Evolutionary conservation across 1,284 basidiomycete species (phyloP), one percentile per base, ranked within the genome.

Genomic region (Tylopilus sp.): DNA sequence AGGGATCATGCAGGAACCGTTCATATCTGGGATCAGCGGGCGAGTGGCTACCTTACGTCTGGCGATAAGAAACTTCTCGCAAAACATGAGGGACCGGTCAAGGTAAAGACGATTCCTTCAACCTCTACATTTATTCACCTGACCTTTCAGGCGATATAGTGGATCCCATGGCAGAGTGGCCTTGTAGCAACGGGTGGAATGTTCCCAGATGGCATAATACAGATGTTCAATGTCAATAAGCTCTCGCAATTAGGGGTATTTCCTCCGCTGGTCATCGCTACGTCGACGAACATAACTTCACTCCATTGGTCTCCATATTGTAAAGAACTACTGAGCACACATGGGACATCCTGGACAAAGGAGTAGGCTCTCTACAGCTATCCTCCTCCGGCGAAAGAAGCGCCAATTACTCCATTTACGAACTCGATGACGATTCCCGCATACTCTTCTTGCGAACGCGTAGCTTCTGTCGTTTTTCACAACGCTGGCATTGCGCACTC

Each of bases 111-210:
- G 36, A 54, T 54, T 22, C 57, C 41, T 54, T 51, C 1, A 24
- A 22, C 24, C n/a, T 32, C 10, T 26, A 5, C 26, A 33, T 22
- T 53, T 18, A 44, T 36, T 60, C 53, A 66, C 59, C 47, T 51
- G 54, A 58, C 53, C 44, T 59, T 51, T 61, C 66, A 95, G 93
- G 95, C 95, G 1, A 81, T 98, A 44, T 89, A 94, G 0, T 99
- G 96, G 95, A 95, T 92, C 75, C 95, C 96, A 0, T 97, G 95
- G 95, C 91, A 95, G 72, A 83, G 88, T 1, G 93, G 91, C 70
- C 81, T 96, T 7, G 86, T 98, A 29, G 95, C 95, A 2, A 92
- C 94, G 0, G 97, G 95, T 8, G 95, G 96, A 64, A 87, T 88
- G 0, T 87, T 87, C 10, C 83, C 85, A 12, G 90, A 92, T 66